Conservation (phyloP, 164 flowering plant genomes). For the Umbilicus rupestris region DNA sequence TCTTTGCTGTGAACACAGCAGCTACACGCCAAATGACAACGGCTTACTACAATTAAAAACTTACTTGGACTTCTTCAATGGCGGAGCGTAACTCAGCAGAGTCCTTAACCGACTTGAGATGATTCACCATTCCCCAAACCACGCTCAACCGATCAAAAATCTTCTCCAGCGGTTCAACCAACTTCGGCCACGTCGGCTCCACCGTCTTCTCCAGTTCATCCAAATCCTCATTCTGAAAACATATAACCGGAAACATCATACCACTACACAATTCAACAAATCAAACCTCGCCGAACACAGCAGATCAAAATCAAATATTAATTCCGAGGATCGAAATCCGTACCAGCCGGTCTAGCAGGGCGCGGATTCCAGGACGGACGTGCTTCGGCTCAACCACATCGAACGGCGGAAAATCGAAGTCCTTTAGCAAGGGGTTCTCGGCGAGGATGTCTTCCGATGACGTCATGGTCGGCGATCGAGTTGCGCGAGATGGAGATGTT, state of each 20-base stretch:
- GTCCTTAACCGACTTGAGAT: slow-evolving; percentile 86
- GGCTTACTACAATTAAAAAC: background rate
- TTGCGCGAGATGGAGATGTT: too few relatives aligned
- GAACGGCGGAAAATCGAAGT: slow-evolving; percentile 76
- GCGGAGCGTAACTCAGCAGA: slow-evolving; percentile 82
- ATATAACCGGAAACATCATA: background rate
- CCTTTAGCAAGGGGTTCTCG: slow-evolving; percentile 48
- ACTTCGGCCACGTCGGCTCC: slow-evolving; percentile 84
- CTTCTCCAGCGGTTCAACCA: slow-evolving; percentile 90
- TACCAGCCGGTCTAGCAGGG: slow-evolving; percentile 55
- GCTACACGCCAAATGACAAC: too few relatives aligned
- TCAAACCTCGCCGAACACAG: background rate
- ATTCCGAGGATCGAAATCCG: background rate
- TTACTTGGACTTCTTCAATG: slow-evolving; percentile 86
- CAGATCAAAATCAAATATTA: background rate
- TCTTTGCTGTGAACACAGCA: too few relatives aligned
- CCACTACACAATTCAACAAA: background rate
- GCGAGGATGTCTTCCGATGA: slow-evolving; percentile 8
- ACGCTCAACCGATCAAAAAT: slow-evolving; percentile 51
- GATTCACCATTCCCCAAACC: slow-evolving; percentile 86
- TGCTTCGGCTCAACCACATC: slow-evolving; percentile 61
- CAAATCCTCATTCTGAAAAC: slow-evolving; percentile 62
- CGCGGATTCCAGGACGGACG: slow-evolving; percentile 72
- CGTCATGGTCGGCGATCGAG: slow-evolving; percentile 10
- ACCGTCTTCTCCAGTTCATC: slow-evolving; percentile 67